phyloP scores from a whole-genome alignment of 441 rosid genomes.

The Pelargonium cotyledonis region DNA sequence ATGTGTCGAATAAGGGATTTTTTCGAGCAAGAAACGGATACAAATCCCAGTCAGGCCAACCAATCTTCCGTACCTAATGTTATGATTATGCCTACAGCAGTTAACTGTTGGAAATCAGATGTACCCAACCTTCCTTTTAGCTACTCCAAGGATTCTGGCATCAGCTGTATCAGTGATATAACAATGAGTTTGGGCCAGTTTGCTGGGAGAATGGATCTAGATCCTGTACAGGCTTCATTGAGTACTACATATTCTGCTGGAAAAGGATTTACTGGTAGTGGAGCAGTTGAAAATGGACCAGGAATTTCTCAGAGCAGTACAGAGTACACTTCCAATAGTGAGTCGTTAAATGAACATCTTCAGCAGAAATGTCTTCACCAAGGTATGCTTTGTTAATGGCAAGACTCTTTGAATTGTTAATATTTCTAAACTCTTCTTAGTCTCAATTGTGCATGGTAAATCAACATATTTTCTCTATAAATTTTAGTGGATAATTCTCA shows the following conservation, averaged over 20 bases:
- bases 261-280: slow-evolving; percentile 19
- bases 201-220: slow-evolving; percentile 17
- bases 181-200: slow-evolving; percentile 7
- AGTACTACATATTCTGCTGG: slow-evolving; percentile 22
- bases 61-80: slow-evolving; percentile 11
- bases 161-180: not conserved
- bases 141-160: slow-evolving; percentile 6
- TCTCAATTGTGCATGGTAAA: not conserved
- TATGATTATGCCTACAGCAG: slow-evolving; percentile 19
- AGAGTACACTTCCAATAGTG: slow-evolving; percentile 12
- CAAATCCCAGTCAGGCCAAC: slow-evolving; percentile 16
- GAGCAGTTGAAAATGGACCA: slow-evolving; percentile 20
- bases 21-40: slow-evolving; percentile 13
- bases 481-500: not conserved
- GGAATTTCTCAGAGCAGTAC: slow-evolving; percentile 16
- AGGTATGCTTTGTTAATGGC: slow-evolving; percentile 13
- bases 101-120: slow-evolving; percentile 14
- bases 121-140: slow-evolving; percentile 13
- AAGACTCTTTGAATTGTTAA: not conserved
- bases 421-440: not conserved
- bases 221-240: slow-evolving; percentile 24
- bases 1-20: slow-evolving; percentile 17
- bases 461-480: not conserved
- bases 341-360: slow-evolving; percentile 15
- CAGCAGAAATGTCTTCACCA: slow-evolving; percentile 16